Evolutionary conservation across 1,284 basidiomycete genomes (phyloP).

Genomic region (Grifola frondosa): DNA sequence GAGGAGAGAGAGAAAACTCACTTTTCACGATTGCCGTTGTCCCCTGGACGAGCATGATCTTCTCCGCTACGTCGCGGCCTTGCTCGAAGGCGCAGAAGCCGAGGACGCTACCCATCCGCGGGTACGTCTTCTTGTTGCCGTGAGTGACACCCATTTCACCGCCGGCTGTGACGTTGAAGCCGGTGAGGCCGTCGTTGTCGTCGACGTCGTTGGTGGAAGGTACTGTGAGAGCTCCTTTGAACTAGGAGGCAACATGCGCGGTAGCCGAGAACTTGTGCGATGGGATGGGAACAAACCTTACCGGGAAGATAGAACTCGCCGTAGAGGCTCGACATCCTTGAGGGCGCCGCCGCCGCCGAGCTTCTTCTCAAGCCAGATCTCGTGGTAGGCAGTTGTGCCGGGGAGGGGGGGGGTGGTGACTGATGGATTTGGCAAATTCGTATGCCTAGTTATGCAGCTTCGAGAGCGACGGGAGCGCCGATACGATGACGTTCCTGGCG

Average conservation of each 20-base stretch:
- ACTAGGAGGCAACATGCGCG: slow-evolving; percentile 63
- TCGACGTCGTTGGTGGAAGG: slow-evolving; percentile 96
- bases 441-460: slow-evolving; percentile 85
- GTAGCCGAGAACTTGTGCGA: no score
- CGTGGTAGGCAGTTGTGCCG: slow-evolving; percentile 95
- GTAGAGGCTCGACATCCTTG: slow-evolving; percentile 94
- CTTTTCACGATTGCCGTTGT: slow-evolving; percentile 94
- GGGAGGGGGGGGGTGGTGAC: slow-evolving; percentile 86
- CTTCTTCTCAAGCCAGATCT: slow-evolving; percentile 99
- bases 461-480: slow-evolving; percentile 87
- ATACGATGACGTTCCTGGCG: slow-evolving; percentile 85
- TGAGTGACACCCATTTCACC: slow-evolving; percentile 99
- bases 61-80: slow-evolving; percentile 85
- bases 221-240: slow-evolving; percentile 96
- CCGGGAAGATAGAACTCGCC: slow-evolving; percentile 97
- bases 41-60: slow-evolving; percentile 93
- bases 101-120: slow-evolving; percentile 83
- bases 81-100: slow-evolving; percentile 94
- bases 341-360: slow-evolving; percentile 88
- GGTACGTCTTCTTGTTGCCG: slow-evolving; percentile 99
- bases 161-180: slow-evolving; percentile 90
- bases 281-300: slow-evolving; percentile 56
- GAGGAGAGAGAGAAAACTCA: slow-evolving; percentile 40
- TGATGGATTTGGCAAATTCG: slow-evolving; percentile 84
- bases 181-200: slow-evolving; percentile 68